Percentiles rank a stretch among this genome's conserved stretches.
Evolutionary conservation across 108 stramenopile genomes (phyloP).

Genomic region (Cyclotella distinguenda): DNA sequence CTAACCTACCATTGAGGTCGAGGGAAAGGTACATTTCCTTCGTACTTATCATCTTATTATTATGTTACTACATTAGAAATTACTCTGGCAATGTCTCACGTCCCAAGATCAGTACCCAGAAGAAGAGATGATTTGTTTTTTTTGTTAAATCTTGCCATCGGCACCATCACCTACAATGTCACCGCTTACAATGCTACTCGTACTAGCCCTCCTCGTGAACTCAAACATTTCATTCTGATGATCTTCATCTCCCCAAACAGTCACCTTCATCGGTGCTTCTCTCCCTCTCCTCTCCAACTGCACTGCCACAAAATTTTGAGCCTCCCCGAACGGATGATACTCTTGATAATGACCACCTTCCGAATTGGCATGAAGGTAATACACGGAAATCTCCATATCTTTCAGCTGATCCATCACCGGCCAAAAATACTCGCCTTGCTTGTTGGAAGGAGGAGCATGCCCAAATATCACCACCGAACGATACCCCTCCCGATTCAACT

Average conservation of each 20-base stretch:
- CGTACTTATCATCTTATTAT: too few species aligned
- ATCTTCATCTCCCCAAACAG: slow-evolving; percentile 11
- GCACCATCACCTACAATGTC: too few species aligned
- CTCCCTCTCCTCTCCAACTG: slow-evolving; percentile 40
- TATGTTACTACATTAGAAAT: too few species aligned
- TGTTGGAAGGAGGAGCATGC: slow-evolving; percentile 59
- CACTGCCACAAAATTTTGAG: slow-evolving; percentile 44
- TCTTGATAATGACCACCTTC: slow-evolving; percentile 33
- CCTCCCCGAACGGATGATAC: slow-evolving; percentile 45
- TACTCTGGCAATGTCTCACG: too few species aligned
- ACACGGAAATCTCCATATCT: slow-evolving; percentile 45
- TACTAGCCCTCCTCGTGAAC: slow-evolving; percentile 33
- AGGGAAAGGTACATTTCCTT: too few species aligned
- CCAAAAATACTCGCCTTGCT: slow-evolving; percentile 61
- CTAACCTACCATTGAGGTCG: too few species aligned
- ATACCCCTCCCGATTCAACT: slow-evolving; percentile 42
- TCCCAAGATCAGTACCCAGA: too few species aligned
- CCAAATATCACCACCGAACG: slow-evolving; percentile 71
- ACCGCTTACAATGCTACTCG: not conserved
- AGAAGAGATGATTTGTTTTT: too few species aligned
- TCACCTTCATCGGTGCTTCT: slow-evolving; percentile 46
- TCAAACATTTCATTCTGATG: slow-evolving; percentile 16
- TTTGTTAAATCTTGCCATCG: too few species aligned
- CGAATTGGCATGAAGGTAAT: slow-evolving; percentile 72
- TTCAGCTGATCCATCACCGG: slow-evolving; percentile 42